Percentiles rank a stretch among this genome's conserved stretches.
phyloP scores from a whole-genome alignment of 345 rosid genomes.

The Salix udensis region DNA sequence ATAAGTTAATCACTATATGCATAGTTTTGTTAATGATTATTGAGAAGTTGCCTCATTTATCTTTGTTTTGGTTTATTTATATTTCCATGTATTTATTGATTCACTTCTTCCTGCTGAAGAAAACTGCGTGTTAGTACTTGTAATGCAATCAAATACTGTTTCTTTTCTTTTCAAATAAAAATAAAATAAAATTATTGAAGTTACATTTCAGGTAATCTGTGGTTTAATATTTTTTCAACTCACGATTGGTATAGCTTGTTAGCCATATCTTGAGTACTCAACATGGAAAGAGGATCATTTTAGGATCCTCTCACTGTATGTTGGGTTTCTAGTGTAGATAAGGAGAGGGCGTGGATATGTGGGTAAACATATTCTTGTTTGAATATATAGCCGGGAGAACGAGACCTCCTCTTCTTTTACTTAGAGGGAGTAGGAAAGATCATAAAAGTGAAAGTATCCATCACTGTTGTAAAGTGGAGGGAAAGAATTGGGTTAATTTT shows the following conservation, averaged over 20 bases:
- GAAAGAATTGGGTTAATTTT: background rate
- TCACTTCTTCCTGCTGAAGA: background rate
- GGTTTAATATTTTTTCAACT: background rate
- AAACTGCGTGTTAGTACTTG: background rate
- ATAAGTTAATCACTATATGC: background rate
- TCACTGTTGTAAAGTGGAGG: background rate
- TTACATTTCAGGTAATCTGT: background rate
- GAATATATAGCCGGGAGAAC: background rate
- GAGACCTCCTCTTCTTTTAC: background rate
- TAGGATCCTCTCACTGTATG: background rate
- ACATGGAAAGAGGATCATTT: constrained; percentile 59
- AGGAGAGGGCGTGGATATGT: background rate
- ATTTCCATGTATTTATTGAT: background rate
- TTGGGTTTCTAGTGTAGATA: background rate
- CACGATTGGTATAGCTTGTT: constrained; percentile 49
- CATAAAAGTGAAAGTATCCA: background rate
- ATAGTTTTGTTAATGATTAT: background rate
- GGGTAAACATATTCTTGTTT: background rate
- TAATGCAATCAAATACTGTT: background rate
- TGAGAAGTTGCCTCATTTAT: background rate
- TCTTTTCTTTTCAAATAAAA: background rate
- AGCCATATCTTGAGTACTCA: constrained; percentile 66
- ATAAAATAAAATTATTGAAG: background rate
- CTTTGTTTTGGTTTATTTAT: background rate
- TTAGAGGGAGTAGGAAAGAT: background rate